These are phyloP conservation scores for Saccharomycopsis amapae DNA, from an alignment of 805 yeast species.

Conservation along the genomic window DNA sequence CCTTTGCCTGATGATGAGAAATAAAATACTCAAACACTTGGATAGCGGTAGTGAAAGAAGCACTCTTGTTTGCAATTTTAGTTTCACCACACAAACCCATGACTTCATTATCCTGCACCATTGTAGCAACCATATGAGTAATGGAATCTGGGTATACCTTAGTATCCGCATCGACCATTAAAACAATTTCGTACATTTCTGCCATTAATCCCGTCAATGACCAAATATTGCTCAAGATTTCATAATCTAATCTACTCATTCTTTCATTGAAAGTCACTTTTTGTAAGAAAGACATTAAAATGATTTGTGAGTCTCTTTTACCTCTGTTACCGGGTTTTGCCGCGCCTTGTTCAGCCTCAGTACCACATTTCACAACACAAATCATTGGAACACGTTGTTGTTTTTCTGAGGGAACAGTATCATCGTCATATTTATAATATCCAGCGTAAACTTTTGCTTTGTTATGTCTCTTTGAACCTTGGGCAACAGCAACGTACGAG, in stretches of 20 bases:
- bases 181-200: conserved; percentile 67
- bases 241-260: conserved; percentile 86
- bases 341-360: conserved; percentile 65
- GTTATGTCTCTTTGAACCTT: conserved; percentile 90
- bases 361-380: conserved; percentile 79
- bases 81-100: conserved; percentile 97
- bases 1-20: conserved; percentile 91
- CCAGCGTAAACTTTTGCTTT: conserved; percentile 98
- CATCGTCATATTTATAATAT: conserved; percentile 77
- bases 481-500: conserved; percentile 93
- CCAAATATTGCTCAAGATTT: conserved; percentile 69
- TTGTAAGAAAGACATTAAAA: conserved; percentile 85
- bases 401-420: conserved; percentile 66
- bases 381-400: conserved; percentile 83
- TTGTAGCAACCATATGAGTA: conserved; percentile 84
- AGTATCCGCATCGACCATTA: conserved; percentile 96
- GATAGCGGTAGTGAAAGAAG: conserved; percentile 85
- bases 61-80: conserved; percentile 74
- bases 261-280: conserved; percentile 85
- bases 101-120: conserved; percentile 76
- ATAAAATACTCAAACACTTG: conserved; percentile 92
- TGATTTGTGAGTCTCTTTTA: conserved; percentile 89
- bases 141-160: conserved; percentile 79
- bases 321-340: conserved; percentile 92
- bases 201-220: conserved; percentile 80